Base-by-base conservation (phyloP, 2,329 filamentous ascomycete species). In the Arthrinium phaeospermum region DNA sequence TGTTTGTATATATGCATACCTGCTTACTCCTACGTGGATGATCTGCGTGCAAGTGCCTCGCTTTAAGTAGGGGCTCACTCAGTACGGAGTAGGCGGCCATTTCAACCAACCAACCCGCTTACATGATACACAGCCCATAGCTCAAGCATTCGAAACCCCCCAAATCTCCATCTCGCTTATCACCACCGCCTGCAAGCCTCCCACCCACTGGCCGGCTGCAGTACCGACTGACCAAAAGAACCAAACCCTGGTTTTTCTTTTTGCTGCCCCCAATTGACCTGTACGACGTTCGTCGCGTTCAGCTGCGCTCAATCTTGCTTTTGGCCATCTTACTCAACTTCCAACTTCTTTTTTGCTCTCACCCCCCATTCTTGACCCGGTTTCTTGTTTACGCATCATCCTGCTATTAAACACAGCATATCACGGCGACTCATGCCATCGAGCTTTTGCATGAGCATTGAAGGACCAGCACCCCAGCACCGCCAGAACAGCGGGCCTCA, bases 81-180 rank as follows among this genome's bases (percentile, higher is more conserved):
- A 41, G 12, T 61, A 61, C 53, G 24, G 53, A 61, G 24, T 67
- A 67, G 61, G 30, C 30, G 37, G 6, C 30, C 53, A 37, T 37
- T 37, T 34, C 5, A 37, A 41, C 51, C 51, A 34, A n/a, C 30
- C 53, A n/a, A 10, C 53, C 30, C 30, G 53, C 53, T 61, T 61
- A 61, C 49, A 27, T 53, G 49, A 24, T 61, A 61, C 46, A 49
- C 46, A 49, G 46, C 46, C 46, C 19, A 57, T 34, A 57, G 51
- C 27, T 61, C 16, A 37, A 19, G 30, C 53, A 61, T n/a, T 37
- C 30, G 19, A 37, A 61, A 37, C 57, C 57, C 57, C 51, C 27
- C 14, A 16, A 57, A 64, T 64, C 30, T n/a, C 57, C 57, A 64
- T 64, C 57, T 64, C 57, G 57, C 57, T 64, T 64, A 64, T 41